phyloP scores from a whole-genome alignment of 495 filamentous ascomycete species.

The Penicillium argentinense region DNA sequence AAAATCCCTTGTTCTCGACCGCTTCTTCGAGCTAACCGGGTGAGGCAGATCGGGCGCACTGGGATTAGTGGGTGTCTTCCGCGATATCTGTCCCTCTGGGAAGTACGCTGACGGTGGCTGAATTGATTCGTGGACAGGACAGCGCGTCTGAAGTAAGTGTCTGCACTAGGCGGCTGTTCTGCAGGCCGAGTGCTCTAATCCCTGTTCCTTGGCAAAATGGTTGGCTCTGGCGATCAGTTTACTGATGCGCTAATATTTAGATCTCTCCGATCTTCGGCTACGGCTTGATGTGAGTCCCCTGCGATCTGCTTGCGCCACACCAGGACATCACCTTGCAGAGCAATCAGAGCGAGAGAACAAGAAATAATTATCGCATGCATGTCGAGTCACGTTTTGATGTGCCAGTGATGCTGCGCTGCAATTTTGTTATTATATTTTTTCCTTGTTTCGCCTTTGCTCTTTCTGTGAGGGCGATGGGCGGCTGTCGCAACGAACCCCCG shows the following conservation, averaged over 20 bases:
- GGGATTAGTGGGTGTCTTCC: conserved; percentile 66
- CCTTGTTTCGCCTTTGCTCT: conserved; percentile 9
- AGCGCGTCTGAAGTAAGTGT: conserved; percentile 48
- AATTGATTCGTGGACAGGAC: conserved; percentile 51
- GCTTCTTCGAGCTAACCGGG: conserved; percentile 34
- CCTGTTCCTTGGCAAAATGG: conserved; percentile 36
- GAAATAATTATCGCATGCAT: conserved; percentile 27
- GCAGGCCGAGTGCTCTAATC: conserved; percentile 32
- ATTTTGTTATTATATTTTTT: neutral
- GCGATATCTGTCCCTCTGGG: conserved; percentile 4
- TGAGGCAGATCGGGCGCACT: conserved; percentile 65
- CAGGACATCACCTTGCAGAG: neutral
- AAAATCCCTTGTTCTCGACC: conserved; percentile 26
- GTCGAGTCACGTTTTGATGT: conserved; percentile 37
- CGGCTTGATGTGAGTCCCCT: conserved; percentile 41
- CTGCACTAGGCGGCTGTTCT: conserved; percentile 32
- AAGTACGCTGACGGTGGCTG: conserved; percentile 40
- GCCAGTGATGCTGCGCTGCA: conserved; percentile 12
- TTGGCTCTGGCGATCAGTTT: conserved; percentile 44
- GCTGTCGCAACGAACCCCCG: conserved; percentile 3
- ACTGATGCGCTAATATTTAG: conserved; percentile 43
- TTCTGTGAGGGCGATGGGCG: conserved; percentile 4
- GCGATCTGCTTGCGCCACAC: conserved; percentile 30
- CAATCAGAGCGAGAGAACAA: neutral
- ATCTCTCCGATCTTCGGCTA: conserved; percentile 50